Evolutionary conservation across 495 filamentous ascomycete species (phyloP).

Genomic region (Haplographium delicatum): DNA sequence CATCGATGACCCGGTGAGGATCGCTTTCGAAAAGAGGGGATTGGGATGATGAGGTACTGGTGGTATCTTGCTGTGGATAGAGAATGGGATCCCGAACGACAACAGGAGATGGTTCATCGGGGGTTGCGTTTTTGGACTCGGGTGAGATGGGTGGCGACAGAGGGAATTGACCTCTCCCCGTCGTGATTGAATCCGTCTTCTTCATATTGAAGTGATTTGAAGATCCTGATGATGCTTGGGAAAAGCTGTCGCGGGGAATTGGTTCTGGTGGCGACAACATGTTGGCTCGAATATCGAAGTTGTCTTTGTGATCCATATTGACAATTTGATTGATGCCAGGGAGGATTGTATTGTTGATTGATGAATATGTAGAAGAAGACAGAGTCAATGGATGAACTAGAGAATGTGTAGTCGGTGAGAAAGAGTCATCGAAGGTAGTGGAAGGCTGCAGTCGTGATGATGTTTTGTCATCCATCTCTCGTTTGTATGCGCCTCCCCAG

Average conservation of each 20-base stretch:
- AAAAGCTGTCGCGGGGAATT: slow-evolving; percentile 57
- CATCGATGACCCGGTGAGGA: slow-evolving; percentile 53
- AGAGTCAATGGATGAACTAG: slow-evolving; percentile 7
- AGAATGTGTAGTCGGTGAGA: slow-evolving; percentile 15
- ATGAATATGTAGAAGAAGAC: slow-evolving; percentile 3
- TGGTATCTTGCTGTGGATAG: slow-evolving; percentile 46
- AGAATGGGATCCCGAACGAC: slow-evolving; percentile 54
- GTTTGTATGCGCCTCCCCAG: slow-evolving; percentile 15
- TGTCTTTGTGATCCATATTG: slow-evolving; percentile 19
- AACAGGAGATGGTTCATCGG: slow-evolving; percentile 35
- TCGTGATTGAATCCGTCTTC: slow-evolving; percentile 34
- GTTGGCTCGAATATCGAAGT: slow-evolving; percentile 40
- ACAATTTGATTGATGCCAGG: slow-evolving; percentile 14
- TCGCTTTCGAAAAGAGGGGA: slow-evolving; percentile 51
- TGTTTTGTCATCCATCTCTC: slow-evolving; percentile 27
- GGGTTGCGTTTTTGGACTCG: slow-evolving; percentile 43
- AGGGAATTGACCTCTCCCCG: slow-evolving; percentile 46
- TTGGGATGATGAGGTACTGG: slow-evolving; percentile 40
- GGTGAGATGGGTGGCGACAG: slow-evolving; percentile 73
- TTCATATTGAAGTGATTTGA: slow-evolving; percentile 39
- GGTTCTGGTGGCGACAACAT: slow-evolving; percentile 74
- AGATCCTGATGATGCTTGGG: slow-evolving; percentile 30
- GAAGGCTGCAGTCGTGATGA: slow-evolving; percentile 22
- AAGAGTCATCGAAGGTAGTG: slow-evolving; percentile 24
- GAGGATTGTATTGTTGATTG: slow-evolving; percentile 16